These are phyloP conservation scores for Botryobasidium botryosum DNA, from an alignment of 768 basidiomycete species.

Conservation along the genomic window DNA sequence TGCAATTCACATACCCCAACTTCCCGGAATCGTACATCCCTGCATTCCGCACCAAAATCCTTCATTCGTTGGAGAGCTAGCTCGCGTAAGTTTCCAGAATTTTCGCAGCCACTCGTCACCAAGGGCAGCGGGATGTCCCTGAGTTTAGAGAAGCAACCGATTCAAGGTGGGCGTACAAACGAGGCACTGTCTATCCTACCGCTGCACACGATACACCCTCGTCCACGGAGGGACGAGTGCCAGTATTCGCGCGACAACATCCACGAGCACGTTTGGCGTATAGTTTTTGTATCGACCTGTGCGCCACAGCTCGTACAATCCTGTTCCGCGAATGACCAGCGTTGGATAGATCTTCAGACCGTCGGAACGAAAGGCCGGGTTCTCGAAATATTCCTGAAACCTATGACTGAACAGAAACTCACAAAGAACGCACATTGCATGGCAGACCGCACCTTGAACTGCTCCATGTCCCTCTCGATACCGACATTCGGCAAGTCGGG, in stretches of 20 bases:
- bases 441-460: slow-evolving; percentile 48
- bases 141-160: slow-evolving; percentile 2
- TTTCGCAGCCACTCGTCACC: slow-evolving; percentile 93
- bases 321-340: slow-evolving; percentile 91
- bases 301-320: slow-evolving; percentile 88
- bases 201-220: slow-evolving; percentile 90
- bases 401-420: background rate
- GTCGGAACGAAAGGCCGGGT: slow-evolving; percentile 91
- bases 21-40: slow-evolving; percentile 95
- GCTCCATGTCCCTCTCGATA: slow-evolving; percentile 89
- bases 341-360: slow-evolving; percentile 98
- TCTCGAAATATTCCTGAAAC: slow-evolving; percentile 80
- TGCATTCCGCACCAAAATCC: slow-evolving; percentile 94
- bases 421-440: background rate
- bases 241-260: slow-evolving; percentile 89
- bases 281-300: slow-evolving; percentile 99
- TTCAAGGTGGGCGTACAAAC: background rate
- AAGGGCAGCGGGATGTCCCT: slow-evolving; percentile 96
- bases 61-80: slow-evolving; percentile 95
- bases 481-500: slow-evolving; percentile 97
- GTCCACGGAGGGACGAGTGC: slow-evolving; percentile 99
- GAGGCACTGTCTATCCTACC: slow-evolving; percentile 28
- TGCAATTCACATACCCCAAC: slow-evolving; percentile 57
- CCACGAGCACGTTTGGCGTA: slow-evolving; percentile 95
- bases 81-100: slow-evolving; percentile 91